Evolutionary conservation across 73 alveolate species (phyloP).

Genomic region (Paramecium biaurelia): DNA sequence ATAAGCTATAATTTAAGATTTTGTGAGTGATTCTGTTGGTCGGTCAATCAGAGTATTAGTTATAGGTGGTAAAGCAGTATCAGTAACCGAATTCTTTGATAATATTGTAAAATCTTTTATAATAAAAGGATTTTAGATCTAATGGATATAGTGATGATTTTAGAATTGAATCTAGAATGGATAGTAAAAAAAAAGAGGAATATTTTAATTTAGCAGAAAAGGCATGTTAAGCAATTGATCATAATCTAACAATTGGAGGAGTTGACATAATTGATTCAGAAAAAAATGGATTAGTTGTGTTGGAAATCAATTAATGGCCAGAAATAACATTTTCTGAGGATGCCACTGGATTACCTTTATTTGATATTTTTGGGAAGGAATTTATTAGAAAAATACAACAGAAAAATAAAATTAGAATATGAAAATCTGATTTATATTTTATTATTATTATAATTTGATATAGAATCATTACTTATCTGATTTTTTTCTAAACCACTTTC

Average conservation of each 20-base stretch:
- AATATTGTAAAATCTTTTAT: neutral
- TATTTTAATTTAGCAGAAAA: neutral
- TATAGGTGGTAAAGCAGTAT: constrained; percentile 1
- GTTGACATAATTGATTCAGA: neutral
- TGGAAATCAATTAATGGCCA: constrained; percentile 35
- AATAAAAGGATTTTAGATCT: constrained; percentile 2
- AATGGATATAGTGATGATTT: constrained; percentile 17
- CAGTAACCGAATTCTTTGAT: neutral
- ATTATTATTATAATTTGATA: neutral
- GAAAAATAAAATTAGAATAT: neutral
- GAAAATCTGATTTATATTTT: neutral
- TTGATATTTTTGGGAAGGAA: neutral
- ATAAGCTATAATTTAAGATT: neutral
- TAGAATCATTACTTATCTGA: neutral
- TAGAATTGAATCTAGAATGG: neutral
- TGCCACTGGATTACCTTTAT: neutral
- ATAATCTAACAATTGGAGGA: neutral
- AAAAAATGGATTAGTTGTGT: neutral
- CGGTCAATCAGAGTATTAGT: neutral
- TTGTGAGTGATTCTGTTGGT: neutral
- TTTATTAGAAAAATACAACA: neutral
- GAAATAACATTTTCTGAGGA: neutral
- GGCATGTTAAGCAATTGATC: neutral
- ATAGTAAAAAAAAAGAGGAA: neutral
- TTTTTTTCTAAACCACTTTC: constrained; percentile 76